These are phyloP conservation scores for Thalia dealbata DNA, from an alignment of 176 grass and related monocot species.

Conservation along the genomic window DNA sequence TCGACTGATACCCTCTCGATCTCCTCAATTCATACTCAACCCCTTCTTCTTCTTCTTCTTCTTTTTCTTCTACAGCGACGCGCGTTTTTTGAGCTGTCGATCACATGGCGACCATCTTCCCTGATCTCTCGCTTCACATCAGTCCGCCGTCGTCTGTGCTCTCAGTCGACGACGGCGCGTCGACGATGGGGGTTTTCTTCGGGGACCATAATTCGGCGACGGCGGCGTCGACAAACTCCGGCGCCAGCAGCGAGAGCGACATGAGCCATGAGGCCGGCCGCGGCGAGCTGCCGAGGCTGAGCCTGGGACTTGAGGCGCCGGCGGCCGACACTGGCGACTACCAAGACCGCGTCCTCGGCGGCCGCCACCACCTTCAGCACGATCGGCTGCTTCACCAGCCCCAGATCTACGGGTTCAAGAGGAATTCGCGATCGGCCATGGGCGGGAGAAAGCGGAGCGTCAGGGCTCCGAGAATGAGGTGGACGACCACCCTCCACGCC, in stretches of 20 bases:
- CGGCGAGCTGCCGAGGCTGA: constrained; percentile 31
- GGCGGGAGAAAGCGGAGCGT: constrained; percentile 49
- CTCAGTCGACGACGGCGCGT: neutral
- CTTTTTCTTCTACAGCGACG: neutral
- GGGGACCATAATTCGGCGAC: neutral
- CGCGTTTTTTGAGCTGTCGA: neutral
- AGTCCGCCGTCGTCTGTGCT: constrained; percentile 42
- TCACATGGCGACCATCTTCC: constrained; percentile 34
- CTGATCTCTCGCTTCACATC: constrained; percentile 73
- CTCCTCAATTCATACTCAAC: constrained; percentile 21
- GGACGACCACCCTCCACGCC: constrained; percentile 83
- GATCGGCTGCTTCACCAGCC: constrained; percentile 15
- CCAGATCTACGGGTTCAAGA: constrained; percentile 53
- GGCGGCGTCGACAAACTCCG: constrained; percentile 5
- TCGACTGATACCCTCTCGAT: constrained; percentile 19
- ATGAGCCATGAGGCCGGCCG: neutral
- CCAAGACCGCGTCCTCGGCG: neutral
- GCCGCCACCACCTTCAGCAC: constrained; percentile 1
- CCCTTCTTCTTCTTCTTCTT: constrained; percentile 19
- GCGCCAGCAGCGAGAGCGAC: constrained; percentile 30
- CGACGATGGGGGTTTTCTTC: neutral
- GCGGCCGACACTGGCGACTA: neutral
- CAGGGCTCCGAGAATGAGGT: constrained; percentile 87
- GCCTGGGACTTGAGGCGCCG: constrained; percentile 29
- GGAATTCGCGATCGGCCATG: constrained; percentile 20